Evolutionary conservation across 805 yeast species (phyloP), one percentile per base, ranked within the genome.

Genomic region (Wickerhamomyces ciferrii): DNA sequence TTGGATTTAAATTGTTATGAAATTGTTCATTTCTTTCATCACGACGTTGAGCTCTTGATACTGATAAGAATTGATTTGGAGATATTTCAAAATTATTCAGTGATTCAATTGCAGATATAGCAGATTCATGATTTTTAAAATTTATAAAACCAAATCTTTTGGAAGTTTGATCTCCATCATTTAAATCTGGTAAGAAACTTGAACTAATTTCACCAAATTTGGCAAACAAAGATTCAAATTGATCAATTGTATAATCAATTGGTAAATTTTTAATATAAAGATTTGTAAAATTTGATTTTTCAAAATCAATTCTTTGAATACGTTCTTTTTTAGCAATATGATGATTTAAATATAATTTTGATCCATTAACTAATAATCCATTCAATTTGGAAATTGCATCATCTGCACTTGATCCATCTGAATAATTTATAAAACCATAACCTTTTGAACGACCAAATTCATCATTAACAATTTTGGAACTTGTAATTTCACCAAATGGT

Each of bases 401-500:
- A 43, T 78, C 69, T 2, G 92, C 89, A 66, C 76, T 70, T 18
- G 61, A 65, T 42, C 76, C 74, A 47, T 67, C 63, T 25, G 69
- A 61, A 58, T 72, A 85, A 58, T 83, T 83, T 25, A 86, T 79
- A 63, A 85, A 85, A 8, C 91, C 92, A 58, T 73, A 79, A 18
- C 81, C 77, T 52, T 66, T 70, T n/a, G 75, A 66, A 21, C 56
- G 58, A 13, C 79, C 78, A 48, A 54, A 66, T 25, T 72, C 75
- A 50, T 76, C 75, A 37, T 61, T 56, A 5, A 76, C 71, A 13
- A 76, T 66, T 53, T 76, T 76, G 51, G 78, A 74, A 11, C 74
- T 63, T 11, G 65, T 55, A 20, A 72, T 60, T 7, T 63, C 62
- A 18, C 79, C 79, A 54, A 56, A 72, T 2, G 63, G 62, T 43